Conservation (phyloP, 768 basidiomycete genomes). For the Pleurotus platypus region DNA sequence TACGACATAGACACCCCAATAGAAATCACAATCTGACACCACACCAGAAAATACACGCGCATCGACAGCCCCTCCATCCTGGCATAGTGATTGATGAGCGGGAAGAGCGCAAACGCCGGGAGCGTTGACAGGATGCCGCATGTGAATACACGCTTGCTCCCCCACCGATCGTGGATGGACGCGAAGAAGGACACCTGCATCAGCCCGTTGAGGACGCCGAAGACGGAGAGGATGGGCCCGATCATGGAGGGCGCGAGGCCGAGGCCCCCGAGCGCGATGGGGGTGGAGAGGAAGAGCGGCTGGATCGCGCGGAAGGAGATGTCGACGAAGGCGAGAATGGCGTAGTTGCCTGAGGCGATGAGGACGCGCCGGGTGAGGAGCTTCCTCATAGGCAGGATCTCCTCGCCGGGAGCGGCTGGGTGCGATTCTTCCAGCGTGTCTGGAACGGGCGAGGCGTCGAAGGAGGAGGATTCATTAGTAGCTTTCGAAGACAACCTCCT, state of each 20-base stretch:
- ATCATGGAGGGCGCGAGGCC: constrained; percentile 50
- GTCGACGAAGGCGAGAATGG: constrained; percentile 53
- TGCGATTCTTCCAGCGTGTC: too few species aligned
- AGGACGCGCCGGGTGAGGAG: constrained; percentile 55
- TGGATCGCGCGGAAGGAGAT: constrained; percentile 28
- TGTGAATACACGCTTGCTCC: constrained; percentile 50
- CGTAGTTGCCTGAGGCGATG: constrained; percentile 69
- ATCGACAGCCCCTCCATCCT: constrained; percentile 18
- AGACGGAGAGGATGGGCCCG: constrained; percentile 48
- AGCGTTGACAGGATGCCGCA: constrained; percentile 36
- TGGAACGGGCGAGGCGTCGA: constrained; percentile 6
- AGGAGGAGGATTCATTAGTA: neutral
- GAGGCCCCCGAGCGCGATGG: constrained; percentile 53
- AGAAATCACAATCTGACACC: constrained; percentile 23
- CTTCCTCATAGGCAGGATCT: constrained; percentile 21
- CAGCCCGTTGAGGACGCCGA: constrained; percentile 49
- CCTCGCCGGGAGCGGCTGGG: constrained; percentile 17
- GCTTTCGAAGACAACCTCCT: neutral
- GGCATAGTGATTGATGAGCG: constrained; percentile 45
- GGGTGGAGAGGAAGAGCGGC: constrained; percentile 58
- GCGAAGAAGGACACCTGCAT: constrained; percentile 55
- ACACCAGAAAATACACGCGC: constrained; percentile 24
- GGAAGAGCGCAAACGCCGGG: constrained; percentile 44
- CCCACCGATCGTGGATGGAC: constrained; percentile 46
- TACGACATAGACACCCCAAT: constrained; percentile 28